phyloP scores from a whole-genome alignment of 1,284 basidiomycete species.

The Hemileia vastatrix region DNA sequence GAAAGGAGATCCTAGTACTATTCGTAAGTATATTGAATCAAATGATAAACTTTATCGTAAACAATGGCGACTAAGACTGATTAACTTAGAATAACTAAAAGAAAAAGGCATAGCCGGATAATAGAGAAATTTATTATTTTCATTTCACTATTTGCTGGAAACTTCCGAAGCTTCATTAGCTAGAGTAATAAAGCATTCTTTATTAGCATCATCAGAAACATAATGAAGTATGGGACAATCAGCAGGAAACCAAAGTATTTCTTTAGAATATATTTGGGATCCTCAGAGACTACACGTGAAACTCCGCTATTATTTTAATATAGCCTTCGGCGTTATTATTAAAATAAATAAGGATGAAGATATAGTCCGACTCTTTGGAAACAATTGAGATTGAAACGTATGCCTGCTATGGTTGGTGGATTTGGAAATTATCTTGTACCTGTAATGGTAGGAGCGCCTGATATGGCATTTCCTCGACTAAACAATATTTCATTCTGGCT shows the following conservation, averaged over 20 bases:
- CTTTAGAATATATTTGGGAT: conserved; percentile 20
- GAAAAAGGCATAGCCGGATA: too few species aligned
- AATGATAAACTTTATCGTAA: too few species aligned
- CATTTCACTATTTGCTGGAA: conserved; percentile 25
- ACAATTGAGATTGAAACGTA: conserved; percentile 24
- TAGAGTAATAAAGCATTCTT: conserved; percentile 29
- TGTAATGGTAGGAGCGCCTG: conserved; percentile 40
- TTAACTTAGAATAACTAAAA: too few species aligned
- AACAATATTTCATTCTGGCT: conserved; percentile 37
- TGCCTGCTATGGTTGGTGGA: conserved; percentile 36
- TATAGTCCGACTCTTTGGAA: conserved; percentile 26
- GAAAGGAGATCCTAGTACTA: too few species aligned
- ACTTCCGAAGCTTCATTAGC: conserved; percentile 25
- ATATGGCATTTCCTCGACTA: conserved; percentile 37
- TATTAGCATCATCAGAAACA: conserved; percentile 21
- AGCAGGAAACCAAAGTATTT: conserved; percentile 29
- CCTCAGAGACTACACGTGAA: conserved; percentile 25
- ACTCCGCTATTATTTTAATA: conserved; percentile 28
- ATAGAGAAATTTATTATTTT: conserved; percentile 26
- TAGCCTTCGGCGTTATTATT: too few species aligned
- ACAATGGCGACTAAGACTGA: too few species aligned
- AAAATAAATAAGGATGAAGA: too few species aligned
- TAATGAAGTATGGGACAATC: conserved; percentile 24
- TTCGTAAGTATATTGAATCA: too few species aligned
- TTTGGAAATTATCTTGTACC: conserved; percentile 41